Base-by-base conservation (phyloP, 75 land plant genomes). In the Chamaecyparis obtusa region DNA sequence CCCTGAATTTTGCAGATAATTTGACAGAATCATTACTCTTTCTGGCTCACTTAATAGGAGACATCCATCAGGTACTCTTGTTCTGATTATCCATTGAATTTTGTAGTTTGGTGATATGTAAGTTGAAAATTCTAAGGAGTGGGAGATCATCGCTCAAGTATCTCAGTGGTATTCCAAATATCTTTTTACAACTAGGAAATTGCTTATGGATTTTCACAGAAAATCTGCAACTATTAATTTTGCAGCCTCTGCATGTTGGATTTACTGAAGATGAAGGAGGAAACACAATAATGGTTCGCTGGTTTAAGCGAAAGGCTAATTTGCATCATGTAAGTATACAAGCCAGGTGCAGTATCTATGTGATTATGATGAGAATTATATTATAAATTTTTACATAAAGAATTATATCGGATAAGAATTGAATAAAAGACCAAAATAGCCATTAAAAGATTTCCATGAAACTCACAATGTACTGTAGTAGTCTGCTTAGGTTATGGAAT, bases 211-310 rank as follows among this genome's bases (percentile, higher is more conserved):
- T 64, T 4, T 24, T 64, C 27, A 64, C 69, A 64, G 69, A 64
- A 17, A 64, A 64, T 1, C 69, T 64, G 24, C 30, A 84, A 97
- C 99, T 5, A 84, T 95, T 71, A 97, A 97, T 91, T 96, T 97
- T 64, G 55, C 55, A 51, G 55, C 55, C 55, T 14, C 55, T 51
- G 55, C 55, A 51, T 51, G 55, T 51, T 15, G 97, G 96, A 74
- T 97, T 96, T 78, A 90, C 89, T 54, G 90, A 89, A 72, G 99
- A 97, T 88, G 86, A 51, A 85, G 99, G 99, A n/a, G 97, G 99
- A 35, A 97, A 97, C 87, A 86, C 94, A 67, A 96, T 97, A 51
- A 86, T 67, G 16, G 95, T 97, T 32, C 96, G 85, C 72, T 97
- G 99, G 99, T 97, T 91, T 82, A 85, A 88, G 13, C 92, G 95